Conservation (phyloP, 202 grass and related monocot species). For the Elaeis oleifera region DNA sequence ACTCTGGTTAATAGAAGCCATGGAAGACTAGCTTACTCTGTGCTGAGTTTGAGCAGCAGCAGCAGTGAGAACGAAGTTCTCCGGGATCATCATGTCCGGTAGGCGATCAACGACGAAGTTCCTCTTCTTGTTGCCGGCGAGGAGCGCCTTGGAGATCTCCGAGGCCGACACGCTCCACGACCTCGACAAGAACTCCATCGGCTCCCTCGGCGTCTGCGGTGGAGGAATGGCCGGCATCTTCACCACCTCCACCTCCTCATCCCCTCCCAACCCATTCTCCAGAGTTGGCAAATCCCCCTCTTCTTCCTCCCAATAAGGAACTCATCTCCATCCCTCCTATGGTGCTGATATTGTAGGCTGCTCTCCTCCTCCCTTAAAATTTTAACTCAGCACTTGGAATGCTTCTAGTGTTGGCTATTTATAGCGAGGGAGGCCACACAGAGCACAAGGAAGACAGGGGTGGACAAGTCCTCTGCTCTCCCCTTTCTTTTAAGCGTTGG, state of each 20-base stretch:
- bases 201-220: slow-evolving; percentile 67
- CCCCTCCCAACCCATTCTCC: slow-evolving; percentile 15
- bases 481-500: slow-evolving; percentile 15
- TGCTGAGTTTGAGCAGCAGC: slow-evolving; percentile 31
- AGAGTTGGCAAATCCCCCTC: slow-evolving; percentile 20
- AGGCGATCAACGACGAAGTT: slow-evolving; percentile 15
- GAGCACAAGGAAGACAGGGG: slow-evolving; percentile 43
- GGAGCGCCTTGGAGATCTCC: slow-evolving; percentile 72
- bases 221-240: slow-evolving; percentile 38
- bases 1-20: too few relatives aligned
- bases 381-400: too few relatives aligned
- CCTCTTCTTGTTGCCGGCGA: slow-evolving; percentile 42
- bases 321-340: slow-evolving; percentile 29
- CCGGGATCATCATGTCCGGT: slow-evolving; percentile 51
- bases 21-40: slow-evolving; percentile 24
- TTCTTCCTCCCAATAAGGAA: slow-evolving; percentile 18
- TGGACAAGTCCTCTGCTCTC: slow-evolving; percentile 20
- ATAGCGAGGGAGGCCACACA: slow-evolving; percentile 37
- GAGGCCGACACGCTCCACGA: slow-evolving; percentile 84
- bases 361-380: too few relatives aligned
- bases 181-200: slow-evolving; percentile 71
- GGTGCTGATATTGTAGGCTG: not conserved
- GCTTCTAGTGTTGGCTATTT: slow-evolving; percentile 27
- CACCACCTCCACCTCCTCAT: slow-evolving; percentile 33
- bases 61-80: slow-evolving; percentile 39